Percentiles rank a stretch among this genome's conserved stretches.
Evolutionary conservation across 2,329 filamentous ascomycete genomes (phyloP).

Genomic region (Colletotrichum melonis): DNA sequence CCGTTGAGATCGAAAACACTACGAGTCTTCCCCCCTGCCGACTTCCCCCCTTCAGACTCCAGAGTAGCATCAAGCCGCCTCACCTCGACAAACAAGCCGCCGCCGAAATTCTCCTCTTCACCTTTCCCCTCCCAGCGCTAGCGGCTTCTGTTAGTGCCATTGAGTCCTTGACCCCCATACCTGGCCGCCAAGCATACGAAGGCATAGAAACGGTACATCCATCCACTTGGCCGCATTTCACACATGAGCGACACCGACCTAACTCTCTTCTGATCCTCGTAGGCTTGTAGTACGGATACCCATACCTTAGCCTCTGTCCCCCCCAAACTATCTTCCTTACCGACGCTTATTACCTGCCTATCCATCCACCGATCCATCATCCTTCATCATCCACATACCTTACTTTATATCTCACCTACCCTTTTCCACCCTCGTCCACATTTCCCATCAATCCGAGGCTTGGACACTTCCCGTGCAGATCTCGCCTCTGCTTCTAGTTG

Average conservation of each 20-base stretch:
- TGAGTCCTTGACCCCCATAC: constrained; percentile 27
- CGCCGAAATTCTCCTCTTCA: not conserved
- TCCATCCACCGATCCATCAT: not conserved
- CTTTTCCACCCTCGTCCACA: constrained; percentile 12
- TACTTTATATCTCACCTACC: constrained; percentile 17
- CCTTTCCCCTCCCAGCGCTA: constrained; percentile 23
- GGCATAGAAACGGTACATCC: constrained; percentile 17
- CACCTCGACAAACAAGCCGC: not conserved
- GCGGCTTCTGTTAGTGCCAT: constrained; percentile 24
- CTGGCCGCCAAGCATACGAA: constrained; percentile 27
- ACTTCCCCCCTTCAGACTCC: not conserved
- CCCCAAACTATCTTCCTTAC: constrained; percentile 28
- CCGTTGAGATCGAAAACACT: not conserved
- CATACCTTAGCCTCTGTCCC: not conserved
- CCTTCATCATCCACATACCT: constrained; percentile 1
- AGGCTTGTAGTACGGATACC: constrained; percentile 22
- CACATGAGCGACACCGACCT: not conserved
- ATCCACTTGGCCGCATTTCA: constrained; percentile 16
- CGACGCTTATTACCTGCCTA: constrained; percentile 37
- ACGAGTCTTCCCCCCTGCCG: not conserved
- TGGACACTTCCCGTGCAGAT: constrained; percentile 29
- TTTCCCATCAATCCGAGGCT: not conserved
- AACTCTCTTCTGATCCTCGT: constrained; percentile 6
- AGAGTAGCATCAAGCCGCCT: constrained; percentile 2
- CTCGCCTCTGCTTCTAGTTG: constrained; percentile 22